Evolutionary conservation across 352 stramenopile genomes (phyloP).

Genomic region (Blastocystis sp.): DNA sequence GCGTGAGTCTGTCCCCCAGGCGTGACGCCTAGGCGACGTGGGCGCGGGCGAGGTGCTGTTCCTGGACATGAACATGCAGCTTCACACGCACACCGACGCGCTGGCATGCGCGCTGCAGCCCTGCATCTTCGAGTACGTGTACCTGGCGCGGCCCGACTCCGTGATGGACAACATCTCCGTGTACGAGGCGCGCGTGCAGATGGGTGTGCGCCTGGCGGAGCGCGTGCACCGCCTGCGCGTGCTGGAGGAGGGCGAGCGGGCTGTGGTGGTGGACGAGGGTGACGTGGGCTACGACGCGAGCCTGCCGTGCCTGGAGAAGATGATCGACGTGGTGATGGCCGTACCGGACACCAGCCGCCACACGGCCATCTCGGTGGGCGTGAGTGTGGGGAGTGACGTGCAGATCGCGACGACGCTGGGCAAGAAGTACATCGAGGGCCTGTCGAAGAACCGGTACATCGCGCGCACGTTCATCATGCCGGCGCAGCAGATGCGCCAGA

Average conservation of each 20-base stretch:
- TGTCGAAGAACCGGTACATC: slow-evolving; percentile 97
- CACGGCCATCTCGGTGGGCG: slow-evolving; percentile 76
- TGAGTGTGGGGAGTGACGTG: no score
- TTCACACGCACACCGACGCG: slow-evolving; percentile 83
- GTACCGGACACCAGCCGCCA: slow-evolving; percentile 96
- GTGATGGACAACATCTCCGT: slow-evolving; percentile 97
- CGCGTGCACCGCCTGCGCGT: slow-evolving; percentile 86
- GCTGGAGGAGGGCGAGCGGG: slow-evolving; percentile 80
- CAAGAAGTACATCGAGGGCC: slow-evolving; percentile 91
- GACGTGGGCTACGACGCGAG: slow-evolving; percentile 93
- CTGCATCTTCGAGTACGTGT: slow-evolving; percentile 99
- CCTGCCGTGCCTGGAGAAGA: slow-evolving; percentile 83
- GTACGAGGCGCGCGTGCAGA: slow-evolving; percentile 93
- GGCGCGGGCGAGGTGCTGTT: slow-evolving; percentile 92
- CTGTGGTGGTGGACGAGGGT: slow-evolving; percentile 92
- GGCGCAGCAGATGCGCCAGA: slow-evolving; percentile 88
- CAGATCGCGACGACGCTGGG: slow-evolving; percentile 82
- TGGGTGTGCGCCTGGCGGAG: slow-evolving; percentile 93
- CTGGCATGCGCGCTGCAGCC: slow-evolving; percentile 79
- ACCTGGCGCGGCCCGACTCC: slow-evolving; percentile 96
- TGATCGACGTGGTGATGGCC: slow-evolving; percentile 96
- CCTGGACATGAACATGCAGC: slow-evolving; percentile 82
- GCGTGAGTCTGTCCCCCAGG: slow-evolving; percentile 74
- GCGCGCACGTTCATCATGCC: slow-evolving; percentile 98
- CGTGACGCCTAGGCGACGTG: slow-evolving; percentile 81